A percentile compares a stretch with the other conserved stretches of the same genome.
Evolutionary conservation across 1,139 yeast species (phyloP).

Genomic region (Suhomyces bribrorum): DNA sequence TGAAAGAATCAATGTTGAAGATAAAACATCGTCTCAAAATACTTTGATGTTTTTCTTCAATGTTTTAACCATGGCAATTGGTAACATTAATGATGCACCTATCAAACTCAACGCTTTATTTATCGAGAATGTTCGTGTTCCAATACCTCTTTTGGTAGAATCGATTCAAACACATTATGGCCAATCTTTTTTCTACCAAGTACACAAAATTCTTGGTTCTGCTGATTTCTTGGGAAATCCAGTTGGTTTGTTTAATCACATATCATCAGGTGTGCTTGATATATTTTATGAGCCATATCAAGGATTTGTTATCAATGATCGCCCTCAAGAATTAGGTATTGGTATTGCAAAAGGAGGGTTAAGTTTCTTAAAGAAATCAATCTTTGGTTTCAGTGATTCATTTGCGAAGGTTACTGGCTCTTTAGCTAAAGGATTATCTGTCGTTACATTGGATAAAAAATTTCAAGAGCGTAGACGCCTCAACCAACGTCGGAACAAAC

Average conservation of each 20-base stretch:
- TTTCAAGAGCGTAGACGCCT: constrained; percentile 82
- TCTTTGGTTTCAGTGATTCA: constrained; percentile 92
- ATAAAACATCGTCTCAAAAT: constrained; percentile 57
- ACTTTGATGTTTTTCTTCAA: constrained; percentile 76
- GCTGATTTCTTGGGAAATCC: constrained; percentile 98
- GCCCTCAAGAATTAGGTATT: constrained; percentile 94
- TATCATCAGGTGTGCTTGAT: constrained; percentile 94
- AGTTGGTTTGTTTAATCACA: constrained; percentile 89
- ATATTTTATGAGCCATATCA: constrained; percentile 97
- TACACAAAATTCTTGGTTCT: constrained; percentile 91
- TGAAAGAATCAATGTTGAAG: constrained; percentile 68
- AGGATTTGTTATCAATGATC: constrained; percentile 88
- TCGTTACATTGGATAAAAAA: constrained; percentile 81
- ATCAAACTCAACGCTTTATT: constrained; percentile 83
- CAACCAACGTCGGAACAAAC: constrained; percentile 72
- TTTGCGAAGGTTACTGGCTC: constrained; percentile 92
- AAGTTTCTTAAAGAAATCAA: constrained; percentile 90
- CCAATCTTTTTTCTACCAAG: constrained; percentile 88
- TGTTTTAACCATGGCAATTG: constrained; percentile 93
- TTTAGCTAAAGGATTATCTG: constrained; percentile 89
- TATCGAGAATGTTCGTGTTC: constrained; percentile 86
- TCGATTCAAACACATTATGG: constrained; percentile 84
- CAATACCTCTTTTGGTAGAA: constrained; percentile 69
- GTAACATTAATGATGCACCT: constrained; percentile 97
- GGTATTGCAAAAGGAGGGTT: constrained; percentile 95